Conservation (phyloP, 768 basidiomycete species). For the Dacryopinax spathularia region DNA sequence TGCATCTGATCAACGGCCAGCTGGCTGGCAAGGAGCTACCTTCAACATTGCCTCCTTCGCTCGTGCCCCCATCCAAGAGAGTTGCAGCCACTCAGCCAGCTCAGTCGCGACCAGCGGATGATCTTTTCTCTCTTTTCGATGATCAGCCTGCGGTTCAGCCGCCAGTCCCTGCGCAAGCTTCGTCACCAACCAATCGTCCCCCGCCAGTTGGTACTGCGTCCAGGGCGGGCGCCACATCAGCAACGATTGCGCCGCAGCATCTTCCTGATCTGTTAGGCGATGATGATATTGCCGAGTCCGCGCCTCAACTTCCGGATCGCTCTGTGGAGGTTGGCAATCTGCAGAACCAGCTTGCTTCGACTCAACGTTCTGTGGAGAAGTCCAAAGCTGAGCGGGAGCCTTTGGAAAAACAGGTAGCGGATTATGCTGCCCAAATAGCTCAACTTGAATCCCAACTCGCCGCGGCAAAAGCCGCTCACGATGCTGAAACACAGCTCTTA, state of each 20-base stretch:
- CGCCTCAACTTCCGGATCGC: conserved; percentile 49
- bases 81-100: conserved; percentile 24
- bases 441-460: conserved; percentile 72
- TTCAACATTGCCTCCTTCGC: conserved; percentile 45
- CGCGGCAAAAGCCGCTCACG: conserved; percentile 69
- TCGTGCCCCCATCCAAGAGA: conserved; percentile 76
- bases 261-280: conserved; percentile 50
- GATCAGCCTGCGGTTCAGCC: conserved; percentile 22
- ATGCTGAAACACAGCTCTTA: conserved; percentile 64
- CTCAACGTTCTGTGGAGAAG: conserved; percentile 52
- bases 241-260: conserved; percentile 1
- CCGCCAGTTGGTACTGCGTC: not conserved
- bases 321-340: conserved; percentile 80
- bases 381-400: conserved; percentile 50
- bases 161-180: not conserved
- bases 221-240: not conserved
- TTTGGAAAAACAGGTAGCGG: conserved; percentile 49
- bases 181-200: not conserved
- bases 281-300: conserved; percentile 38
- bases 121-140: conserved; percentile 26
- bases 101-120: conserved; percentile 19
- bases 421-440: conserved; percentile 60
- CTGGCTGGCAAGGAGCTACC: conserved; percentile 69
- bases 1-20: conserved; percentile 83
- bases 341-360: conserved; percentile 72